These are phyloP conservation scores for Laetiporus sulphureus DNA, from an alignment of 1,284 basidiomycete genomes.

Conservation along the genomic window DNA sequence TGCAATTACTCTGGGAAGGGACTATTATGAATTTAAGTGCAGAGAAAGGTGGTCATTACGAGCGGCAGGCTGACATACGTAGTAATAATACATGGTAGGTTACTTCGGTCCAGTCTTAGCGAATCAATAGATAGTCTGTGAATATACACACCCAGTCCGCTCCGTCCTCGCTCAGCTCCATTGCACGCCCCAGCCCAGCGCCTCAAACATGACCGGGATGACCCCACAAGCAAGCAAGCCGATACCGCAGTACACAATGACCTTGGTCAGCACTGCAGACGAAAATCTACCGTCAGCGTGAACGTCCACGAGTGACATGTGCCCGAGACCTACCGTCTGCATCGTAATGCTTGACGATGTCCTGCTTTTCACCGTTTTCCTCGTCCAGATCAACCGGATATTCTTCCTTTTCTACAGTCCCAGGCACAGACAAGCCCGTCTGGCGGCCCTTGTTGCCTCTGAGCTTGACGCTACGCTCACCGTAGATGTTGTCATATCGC, in stretches of 20 bases:
- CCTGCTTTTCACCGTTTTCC: slow-evolving; percentile 22
- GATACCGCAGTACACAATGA: slow-evolving; percentile 87
- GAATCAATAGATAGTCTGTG: too few species aligned
- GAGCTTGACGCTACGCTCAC: slow-evolving; percentile 12
- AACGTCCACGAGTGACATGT: too few species aligned
- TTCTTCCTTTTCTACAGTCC: slow-evolving; percentile 15
- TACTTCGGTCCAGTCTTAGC: too few species aligned
- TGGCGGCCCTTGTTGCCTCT: slow-evolving; percentile 6
- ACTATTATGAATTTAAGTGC: too few species aligned
- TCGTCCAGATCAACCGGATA: slow-evolving; percentile 24
- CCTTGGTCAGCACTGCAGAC: slow-evolving; percentile 76
- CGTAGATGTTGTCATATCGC: slow-evolving; percentile 13
- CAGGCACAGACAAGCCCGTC: slow-evolving; percentile 6
- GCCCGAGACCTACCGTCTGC: slow-evolving; percentile 68
- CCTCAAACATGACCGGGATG: slow-evolving; percentile 64
- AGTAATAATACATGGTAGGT: too few species aligned
- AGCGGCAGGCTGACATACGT: too few species aligned
- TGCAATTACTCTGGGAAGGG: too few species aligned
- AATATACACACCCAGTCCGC: too few species aligned
- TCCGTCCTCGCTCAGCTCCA: slow-evolving; percentile 15
- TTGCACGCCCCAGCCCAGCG: slow-evolving; percentile 59
- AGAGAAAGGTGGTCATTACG: too few species aligned
- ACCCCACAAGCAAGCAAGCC: slow-evolving; percentile 58
- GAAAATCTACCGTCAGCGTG: too few species aligned
- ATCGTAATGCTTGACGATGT: slow-evolving; percentile 68